A percentile compares a stretch with the other conserved stretches of the same genome.
Evolutionary conservation across 306 rosid species (phyloP).

Genomic region (Mimosa bimucronata): DNA sequence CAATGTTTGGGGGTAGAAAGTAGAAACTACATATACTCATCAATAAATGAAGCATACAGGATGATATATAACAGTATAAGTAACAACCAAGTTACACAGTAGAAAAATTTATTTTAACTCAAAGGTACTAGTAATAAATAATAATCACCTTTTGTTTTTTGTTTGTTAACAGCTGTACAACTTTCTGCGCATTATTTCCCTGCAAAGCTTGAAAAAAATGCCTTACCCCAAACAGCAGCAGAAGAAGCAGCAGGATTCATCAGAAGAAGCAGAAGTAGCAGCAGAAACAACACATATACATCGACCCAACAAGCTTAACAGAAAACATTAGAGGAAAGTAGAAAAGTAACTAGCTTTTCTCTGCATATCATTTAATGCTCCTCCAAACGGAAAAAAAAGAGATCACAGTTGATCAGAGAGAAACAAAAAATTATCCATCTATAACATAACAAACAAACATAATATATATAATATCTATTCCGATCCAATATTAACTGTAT

Average conservation of each 20-base stretch:
- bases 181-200: conserved; percentile 53
- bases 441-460: background rate
- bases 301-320: conserved; percentile 55
- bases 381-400: conserved; percentile 40
- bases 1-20: background rate
- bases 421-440: background rate
- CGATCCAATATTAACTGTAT: conserved; percentile 36
- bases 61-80: conserved; percentile 2
- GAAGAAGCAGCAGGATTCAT: conserved; percentile 29
- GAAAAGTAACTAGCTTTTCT: conserved; percentile 49
- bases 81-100: conserved; percentile 5
- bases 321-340: conserved; percentile 42
- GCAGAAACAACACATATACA: conserved; percentile 40
- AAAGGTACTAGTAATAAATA: conserved; percentile 21
- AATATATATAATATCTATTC: conserved; percentile 17
- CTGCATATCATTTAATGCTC: conserved; percentile 48
- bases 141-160: too few species aligned
- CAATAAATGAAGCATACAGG: conserved; percentile 23
- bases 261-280: conserved; percentile 36
- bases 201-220: conserved; percentile 67
- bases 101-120: background rate
- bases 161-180: conserved; percentile 49
- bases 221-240: conserved; percentile 51
- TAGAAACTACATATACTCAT: background rate
- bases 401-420: background rate